Evolutionary conservation across 2,329 filamentous ascomycete species (phyloP).

Genomic region (Cordyceps tenuipes): DNA sequence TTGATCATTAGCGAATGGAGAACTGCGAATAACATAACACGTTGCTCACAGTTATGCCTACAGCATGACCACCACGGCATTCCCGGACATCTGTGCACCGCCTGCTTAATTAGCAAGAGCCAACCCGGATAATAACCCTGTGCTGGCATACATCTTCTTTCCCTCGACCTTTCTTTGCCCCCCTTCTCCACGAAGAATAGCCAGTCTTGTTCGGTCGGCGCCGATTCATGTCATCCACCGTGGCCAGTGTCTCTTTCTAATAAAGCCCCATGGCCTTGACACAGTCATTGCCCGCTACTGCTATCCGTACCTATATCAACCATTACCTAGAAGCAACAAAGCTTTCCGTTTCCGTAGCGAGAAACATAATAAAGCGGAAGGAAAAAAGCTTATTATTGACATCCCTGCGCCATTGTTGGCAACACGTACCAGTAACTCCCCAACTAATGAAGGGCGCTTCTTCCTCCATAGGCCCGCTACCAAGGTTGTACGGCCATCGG

Average conservation of each 20-base stretch:
- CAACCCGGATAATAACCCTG: not conserved
- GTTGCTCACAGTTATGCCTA: not conserved
- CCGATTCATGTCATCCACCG: not conserved
- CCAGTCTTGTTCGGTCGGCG: not conserved
- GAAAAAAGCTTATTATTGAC: not conserved
- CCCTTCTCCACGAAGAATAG: not conserved
- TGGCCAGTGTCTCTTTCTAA: not conserved
- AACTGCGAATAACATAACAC: not conserved
- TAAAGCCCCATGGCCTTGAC: not conserved
- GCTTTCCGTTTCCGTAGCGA: not conserved
- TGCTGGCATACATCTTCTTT: not conserved
- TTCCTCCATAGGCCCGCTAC: not conserved
- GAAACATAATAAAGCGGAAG: not conserved
- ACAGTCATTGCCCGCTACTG: no score
- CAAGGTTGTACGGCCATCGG: constrained; percentile 4
- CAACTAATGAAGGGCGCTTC: not conserved
- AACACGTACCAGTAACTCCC: not conserved
- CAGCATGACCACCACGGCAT: not conserved
- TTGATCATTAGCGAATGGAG: not conserved
- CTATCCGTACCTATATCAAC: no score
- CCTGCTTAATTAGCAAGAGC: not conserved
- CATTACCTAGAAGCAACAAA: not conserved
- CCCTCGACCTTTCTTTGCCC: not conserved
- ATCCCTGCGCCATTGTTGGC: not conserved
- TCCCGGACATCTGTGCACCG: not conserved